Evolutionary conservation across 2,329 filamentous ascomycete genomes (phyloP).

Genomic region (Raffaelea albimanens): DNA sequence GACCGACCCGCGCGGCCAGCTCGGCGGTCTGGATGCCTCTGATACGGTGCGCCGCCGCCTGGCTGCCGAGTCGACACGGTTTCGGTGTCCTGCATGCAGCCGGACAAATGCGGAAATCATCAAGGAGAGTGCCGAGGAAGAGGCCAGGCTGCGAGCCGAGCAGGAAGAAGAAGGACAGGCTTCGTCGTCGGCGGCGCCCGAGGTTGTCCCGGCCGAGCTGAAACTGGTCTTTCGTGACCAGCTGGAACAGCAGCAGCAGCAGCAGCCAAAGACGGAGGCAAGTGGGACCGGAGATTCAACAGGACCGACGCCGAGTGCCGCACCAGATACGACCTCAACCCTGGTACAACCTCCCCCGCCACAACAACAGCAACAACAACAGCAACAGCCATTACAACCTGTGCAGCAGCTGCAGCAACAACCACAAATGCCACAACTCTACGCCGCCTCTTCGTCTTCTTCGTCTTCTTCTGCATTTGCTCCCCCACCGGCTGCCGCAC

Average conservation of each 20-base stretch:
- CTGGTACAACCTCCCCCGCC: no score
- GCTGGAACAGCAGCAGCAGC: constrained; percentile 34
- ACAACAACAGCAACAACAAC: neutral
- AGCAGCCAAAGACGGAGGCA: neutral
- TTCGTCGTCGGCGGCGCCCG: neutral
- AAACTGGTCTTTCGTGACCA: constrained; percentile 67
- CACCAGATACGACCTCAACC: no score
- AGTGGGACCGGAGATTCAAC: neutral
- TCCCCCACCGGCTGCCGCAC: constrained; percentile 11
- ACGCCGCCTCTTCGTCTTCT: neutral
- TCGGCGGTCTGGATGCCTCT: constrained; percentile 76
- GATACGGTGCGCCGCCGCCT: constrained; percentile 58
- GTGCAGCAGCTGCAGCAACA: neutral
- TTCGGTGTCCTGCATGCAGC: constrained; percentile 61
- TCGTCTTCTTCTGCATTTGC: constrained; percentile 4
- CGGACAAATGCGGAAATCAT: constrained; percentile 68
- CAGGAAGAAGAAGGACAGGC: constrained; percentile 25
- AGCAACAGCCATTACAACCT: no score
- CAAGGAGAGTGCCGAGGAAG: constrained; percentile 54
- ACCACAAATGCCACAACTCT: neutral
- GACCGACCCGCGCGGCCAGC: constrained; percentile 74
- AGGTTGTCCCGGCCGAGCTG: constrained; percentile 39
- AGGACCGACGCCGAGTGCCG: neutral
- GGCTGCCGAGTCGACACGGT: constrained; percentile 56
- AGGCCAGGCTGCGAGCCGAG: constrained; percentile 22